phyloP scores from a whole-genome alignment of 495 filamentous ascomycete species.

The Peziza echinospora region DNA sequence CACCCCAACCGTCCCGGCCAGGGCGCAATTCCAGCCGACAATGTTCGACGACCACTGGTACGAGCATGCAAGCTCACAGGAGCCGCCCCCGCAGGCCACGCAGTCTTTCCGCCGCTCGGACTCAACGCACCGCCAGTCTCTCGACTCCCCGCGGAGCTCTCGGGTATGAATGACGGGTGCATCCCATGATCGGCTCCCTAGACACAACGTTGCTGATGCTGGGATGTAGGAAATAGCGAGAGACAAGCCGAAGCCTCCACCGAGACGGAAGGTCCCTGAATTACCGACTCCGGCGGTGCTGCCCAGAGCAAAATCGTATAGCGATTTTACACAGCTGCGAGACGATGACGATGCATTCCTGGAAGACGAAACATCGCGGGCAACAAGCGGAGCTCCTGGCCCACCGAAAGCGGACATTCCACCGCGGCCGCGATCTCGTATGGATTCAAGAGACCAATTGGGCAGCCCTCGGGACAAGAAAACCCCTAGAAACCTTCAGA shows the following conservation, averaged over 20 bases:
- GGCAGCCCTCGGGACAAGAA: not conserved
- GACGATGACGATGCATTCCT: constrained; percentile 29
- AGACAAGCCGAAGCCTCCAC: constrained; percentile 21
- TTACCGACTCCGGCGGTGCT: constrained; percentile 29
- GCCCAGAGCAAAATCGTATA: constrained; percentile 52
- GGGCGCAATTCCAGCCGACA: no score
- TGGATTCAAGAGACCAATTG: constrained; percentile 21
- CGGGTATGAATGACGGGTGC: no score
- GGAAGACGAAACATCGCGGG: no score
- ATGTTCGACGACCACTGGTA: constrained; percentile 22
- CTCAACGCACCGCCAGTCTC: constrained; percentile 14
- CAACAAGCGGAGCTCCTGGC: constrained; percentile 7
- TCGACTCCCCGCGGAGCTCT: constrained; percentile 1
- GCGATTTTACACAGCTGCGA: constrained; percentile 35
- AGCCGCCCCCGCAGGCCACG: constrained; percentile 7
- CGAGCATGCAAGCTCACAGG: constrained; percentile 10
- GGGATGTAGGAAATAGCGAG: constrained; percentile 4
- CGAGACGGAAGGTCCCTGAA: constrained; percentile 30
- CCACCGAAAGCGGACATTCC: constrained; percentile 5
- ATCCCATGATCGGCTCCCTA: no score
- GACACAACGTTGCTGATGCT: constrained; percentile 21
- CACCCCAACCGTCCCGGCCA: no score
- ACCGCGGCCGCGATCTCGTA: constrained; percentile 21
- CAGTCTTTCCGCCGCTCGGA: constrained; percentile 9
- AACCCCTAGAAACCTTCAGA: constrained; percentile 8